phyloP scores from a whole-genome alignment of 2,329 filamentous ascomycete genomes.

The Scleromitrula shiraiana region DNA sequence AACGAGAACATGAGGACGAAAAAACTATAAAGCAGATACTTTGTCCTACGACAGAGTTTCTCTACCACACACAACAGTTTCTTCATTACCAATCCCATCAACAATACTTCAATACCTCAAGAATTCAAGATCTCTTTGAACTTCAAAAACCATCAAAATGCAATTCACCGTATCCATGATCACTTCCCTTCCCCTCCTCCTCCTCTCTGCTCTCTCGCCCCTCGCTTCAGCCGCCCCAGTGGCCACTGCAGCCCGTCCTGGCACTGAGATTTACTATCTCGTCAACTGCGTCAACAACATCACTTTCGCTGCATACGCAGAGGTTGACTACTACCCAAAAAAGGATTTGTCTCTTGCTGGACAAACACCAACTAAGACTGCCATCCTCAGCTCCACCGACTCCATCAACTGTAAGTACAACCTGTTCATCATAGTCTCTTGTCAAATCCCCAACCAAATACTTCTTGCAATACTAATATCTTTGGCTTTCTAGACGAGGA shows the following conservation, averaged over 20 bases:
- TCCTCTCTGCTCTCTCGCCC: slow-evolving; percentile 1
- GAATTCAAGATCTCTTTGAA: not conserved
- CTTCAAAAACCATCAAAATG: slow-evolving; percentile 2
- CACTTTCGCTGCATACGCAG: not conserved
- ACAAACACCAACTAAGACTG: not conserved
- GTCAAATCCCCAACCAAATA: not conserved
- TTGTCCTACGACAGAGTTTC: too few relatives aligned
- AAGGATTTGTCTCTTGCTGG: not conserved
- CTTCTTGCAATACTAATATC: not conserved
- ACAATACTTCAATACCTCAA: not conserved
- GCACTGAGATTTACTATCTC: slow-evolving; percentile 7
- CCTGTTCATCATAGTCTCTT: not conserved
- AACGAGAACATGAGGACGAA: too few relatives aligned
- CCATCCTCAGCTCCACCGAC: not conserved
- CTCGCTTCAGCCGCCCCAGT: slow-evolving; percentile 1
- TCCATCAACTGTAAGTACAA: slow-evolving; percentile 3
- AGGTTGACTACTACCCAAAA: slow-evolving; percentile 1
- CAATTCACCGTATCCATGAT: slow-evolving; percentile 4
- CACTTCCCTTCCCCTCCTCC: slow-evolving; percentile 1
- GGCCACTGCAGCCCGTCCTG: not conserved
- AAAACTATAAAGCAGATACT: too few relatives aligned
- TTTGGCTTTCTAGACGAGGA: too few relatives aligned
- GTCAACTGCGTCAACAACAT: slow-evolving; percentile 9
- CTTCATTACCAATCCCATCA: not conserved
- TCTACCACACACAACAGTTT: not conserved